Percentiles rank a stretch among this genome's conserved stretches.
These are phyloP conservation scores for Hysterium pulicare DNA, from an alignment of 2,329 filamentous ascomycete species.

Conservation along the genomic window DNA sequence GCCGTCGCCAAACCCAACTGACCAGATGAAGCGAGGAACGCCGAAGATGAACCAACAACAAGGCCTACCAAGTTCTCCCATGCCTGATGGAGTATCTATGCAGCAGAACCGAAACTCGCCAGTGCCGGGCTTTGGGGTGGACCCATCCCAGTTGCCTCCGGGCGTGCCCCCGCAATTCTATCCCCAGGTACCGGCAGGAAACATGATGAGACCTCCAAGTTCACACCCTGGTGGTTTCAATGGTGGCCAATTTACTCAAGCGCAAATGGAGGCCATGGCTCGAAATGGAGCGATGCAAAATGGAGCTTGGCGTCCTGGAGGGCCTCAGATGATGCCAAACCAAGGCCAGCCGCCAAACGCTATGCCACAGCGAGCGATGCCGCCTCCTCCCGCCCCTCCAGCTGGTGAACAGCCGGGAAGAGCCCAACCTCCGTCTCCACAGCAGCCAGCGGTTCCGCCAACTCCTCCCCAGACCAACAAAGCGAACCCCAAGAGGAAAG, in stretches of 20 bases:
- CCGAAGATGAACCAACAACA: constrained; percentile 68
- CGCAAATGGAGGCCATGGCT: constrained; percentile 48
- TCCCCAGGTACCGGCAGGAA: constrained; percentile 31
- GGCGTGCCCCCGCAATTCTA: constrained; percentile 40
- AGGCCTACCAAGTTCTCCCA: constrained; percentile 63
- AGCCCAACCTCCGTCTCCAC: constrained; percentile 48
- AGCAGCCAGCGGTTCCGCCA: constrained; percentile 58
- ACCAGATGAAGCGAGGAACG: constrained; percentile 75
- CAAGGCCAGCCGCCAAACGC: constrained; percentile 51
- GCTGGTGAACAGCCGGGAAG: constrained; percentile 37
- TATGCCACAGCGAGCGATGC: constrained; percentile 64
- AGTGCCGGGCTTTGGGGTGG: constrained; percentile 58
- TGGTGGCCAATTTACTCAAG: constrained; percentile 59
- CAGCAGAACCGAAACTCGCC: constrained; percentile 60
- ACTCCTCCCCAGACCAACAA: constrained; percentile 74
- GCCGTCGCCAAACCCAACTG: constrained; percentile 72
- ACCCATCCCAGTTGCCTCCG: constrained; percentile 48
- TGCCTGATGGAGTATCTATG: constrained; percentile 69
- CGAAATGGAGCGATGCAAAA: constrained; percentile 37
- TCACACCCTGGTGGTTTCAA: constrained; percentile 57
- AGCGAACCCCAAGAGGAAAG: constrained; percentile 74
- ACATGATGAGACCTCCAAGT: constrained; percentile 55
- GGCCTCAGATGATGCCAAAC: constrained; percentile 54
- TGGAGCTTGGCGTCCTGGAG: constrained; percentile 34
- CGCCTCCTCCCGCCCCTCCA: constrained; percentile 48